Evolutionary conservation across 768 basidiomycete genomes (phyloP), one percentile per base, ranked within the genome.

Genomic region (Kwoniella bestiolae): DNA sequence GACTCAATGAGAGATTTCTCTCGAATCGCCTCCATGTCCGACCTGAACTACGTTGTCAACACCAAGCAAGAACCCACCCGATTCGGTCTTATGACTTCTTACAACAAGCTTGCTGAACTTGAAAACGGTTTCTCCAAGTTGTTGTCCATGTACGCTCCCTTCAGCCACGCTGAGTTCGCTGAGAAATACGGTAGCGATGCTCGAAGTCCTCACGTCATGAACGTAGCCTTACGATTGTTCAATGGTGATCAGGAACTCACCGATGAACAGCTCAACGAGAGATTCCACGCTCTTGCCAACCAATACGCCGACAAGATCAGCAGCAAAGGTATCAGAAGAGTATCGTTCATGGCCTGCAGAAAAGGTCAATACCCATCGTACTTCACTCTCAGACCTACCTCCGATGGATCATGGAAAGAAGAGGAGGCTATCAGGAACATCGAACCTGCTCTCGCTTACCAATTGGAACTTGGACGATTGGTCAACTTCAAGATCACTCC

Each of bases 381-480:
- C 85, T 92, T 88, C 84, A 98, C 96, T 55, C 83, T 98, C 16
- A 89, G 95, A 61, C 87, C 89, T 56, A 83, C 84, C 66, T 67
- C 71, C 38, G 85, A 87, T 45, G 80, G 79, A 41, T 80, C 81
- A 16, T 99, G 96, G 96, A 86, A 84, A 53, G 96, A 99, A 85
- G 92, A 98, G 80, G 88, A 92, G 79, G 90, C 94, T 14, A 95
- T 99, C 80, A 90, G 96, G 80, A 96, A 98, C 83, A 94, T 96
- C 65, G 96, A 99, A 80, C 96, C 96, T 23, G 96, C 96, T 26
- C 85, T 98, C 45, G 96, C 96, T 31, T 97, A 92, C 87, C 96
- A 98, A 82, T 86, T 99, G 56, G 96, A 99, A 80, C 89, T 99
- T 66, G 91, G 90, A 81, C 92, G 96, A 50, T 86, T 99, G 61